phyloP scores from a whole-genome alignment of 2,329 filamentous ascomycete genomes.

The Penicillium sp. region DNA sequence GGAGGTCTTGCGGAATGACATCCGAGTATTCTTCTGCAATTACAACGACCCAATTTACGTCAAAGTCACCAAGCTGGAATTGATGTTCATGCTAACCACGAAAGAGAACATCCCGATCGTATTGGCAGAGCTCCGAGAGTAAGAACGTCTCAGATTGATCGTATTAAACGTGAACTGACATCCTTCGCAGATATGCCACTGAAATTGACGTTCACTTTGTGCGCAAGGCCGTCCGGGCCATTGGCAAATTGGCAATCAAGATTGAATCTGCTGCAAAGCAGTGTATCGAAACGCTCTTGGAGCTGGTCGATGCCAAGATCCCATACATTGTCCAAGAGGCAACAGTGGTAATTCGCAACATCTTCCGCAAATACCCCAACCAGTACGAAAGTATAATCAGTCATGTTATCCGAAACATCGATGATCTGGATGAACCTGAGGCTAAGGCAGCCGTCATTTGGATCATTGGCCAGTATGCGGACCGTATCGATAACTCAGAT shows the following conservation, averaged over 20 bases:
- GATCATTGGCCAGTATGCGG: conserved; percentile 98
- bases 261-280: conserved; percentile 88
- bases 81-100: conserved; percentile 98
- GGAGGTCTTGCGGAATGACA: conserved; percentile 92
- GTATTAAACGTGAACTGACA: conserved; percentile 2
- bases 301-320: conserved; percentile 95
- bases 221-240: conserved; percentile 92
- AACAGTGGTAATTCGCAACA: conserved; percentile 97
- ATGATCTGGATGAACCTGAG: conserved; percentile 94
- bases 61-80: conserved; percentile 96
- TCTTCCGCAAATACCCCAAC: conserved; percentile 98
- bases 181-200: conserved; percentile 66
- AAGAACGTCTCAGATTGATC: conserved; percentile 27
- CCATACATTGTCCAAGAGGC: conserved; percentile 99
- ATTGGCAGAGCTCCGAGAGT: conserved; percentile 88
- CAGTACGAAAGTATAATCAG: conserved; percentile 98
- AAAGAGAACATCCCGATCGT: conserved; percentile 96
- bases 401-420: conserved; percentile 90
- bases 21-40: conserved; percentile 99
- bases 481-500: conserved; percentile 95
- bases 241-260: conserved; percentile 97
- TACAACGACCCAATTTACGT: conserved; percentile 99
- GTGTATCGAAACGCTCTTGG: conserved; percentile 89
- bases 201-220: conserved; percentile 99
- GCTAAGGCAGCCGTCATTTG: conserved; percentile 98